phyloP scores from a whole-genome alignment of 768 basidiomycete species.

The Suillus spraguei region DNA sequence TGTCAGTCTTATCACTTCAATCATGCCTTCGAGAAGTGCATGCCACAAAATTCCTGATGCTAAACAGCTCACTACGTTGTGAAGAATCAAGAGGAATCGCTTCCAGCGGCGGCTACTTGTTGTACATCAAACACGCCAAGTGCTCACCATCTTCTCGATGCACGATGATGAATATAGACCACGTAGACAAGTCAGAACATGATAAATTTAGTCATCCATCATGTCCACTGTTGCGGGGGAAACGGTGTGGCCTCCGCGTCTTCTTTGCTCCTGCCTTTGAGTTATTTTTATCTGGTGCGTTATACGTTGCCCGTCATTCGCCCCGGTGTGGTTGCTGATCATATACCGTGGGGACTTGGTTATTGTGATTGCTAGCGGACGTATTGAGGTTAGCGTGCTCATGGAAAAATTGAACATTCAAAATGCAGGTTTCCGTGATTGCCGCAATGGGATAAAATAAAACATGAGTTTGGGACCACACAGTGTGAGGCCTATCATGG shows the following conservation, averaged over 20 bases:
- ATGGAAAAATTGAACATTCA: too few species aligned
- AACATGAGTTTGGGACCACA: background rate
- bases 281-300: slow-evolving; percentile 52
- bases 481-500: slow-evolving; percentile 56
- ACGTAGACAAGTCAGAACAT: slow-evolving; percentile 44
- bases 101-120: slow-evolving; percentile 57
- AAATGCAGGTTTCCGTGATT: background rate
- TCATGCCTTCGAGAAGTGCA: background rate
- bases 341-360: background rate
- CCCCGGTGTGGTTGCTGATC: background rate
- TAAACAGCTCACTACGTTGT: slow-evolving; percentile 38
- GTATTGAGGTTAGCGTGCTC: background rate
- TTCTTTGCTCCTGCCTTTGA: slow-evolving; percentile 34
- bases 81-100: background rate
- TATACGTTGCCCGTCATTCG: background rate
- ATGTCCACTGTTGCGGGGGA: slow-evolving; percentile 58
- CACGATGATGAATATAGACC: background rate
- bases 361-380: background rate
- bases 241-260: slow-evolving; percentile 65
- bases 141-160: slow-evolving; percentile 7
- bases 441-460: background rate
- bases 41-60: background rate
- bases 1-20: slow-evolving; percentile 23
- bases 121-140: slow-evolving; percentile 63
- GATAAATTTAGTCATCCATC: slow-evolving; percentile 49